phyloP scores from a whole-genome alignment of 2,329 filamentous ascomycete species.

The Aspergillus quadricinctus region DNA sequence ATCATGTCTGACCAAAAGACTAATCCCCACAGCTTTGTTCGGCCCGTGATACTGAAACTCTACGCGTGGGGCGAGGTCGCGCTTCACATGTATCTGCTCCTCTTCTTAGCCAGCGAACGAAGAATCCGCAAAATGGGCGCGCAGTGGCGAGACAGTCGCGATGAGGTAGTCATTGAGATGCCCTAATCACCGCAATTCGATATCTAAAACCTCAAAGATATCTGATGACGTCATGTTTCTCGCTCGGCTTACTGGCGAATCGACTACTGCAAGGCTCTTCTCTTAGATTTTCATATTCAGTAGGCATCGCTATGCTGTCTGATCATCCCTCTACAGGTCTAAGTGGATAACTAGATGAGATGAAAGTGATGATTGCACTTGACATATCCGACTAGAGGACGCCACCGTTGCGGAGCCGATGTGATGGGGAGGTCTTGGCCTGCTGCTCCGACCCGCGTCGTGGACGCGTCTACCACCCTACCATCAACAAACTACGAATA shows the following conservation, averaged over 20 bases:
- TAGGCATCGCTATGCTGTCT: background rate
- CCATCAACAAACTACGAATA: background rate
- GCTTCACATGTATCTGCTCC: slow-evolving; percentile 67
- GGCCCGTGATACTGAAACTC: slow-evolving; percentile 51
- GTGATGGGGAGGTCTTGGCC: background rate
- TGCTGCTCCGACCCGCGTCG: background rate
- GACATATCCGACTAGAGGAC: too few relatives aligned
- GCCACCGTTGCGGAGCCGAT: background rate
- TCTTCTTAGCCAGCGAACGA: slow-evolving; percentile 68
- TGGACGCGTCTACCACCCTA: background rate
- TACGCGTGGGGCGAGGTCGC: slow-evolving; percentile 76
- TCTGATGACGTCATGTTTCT: background rate
- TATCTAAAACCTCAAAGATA: background rate
- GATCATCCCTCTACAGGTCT: background rate
- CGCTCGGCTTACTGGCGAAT: background rate
- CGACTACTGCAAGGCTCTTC: background rate
- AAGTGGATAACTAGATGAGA: background rate
- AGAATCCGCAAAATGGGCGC: slow-evolving; percentile 55
- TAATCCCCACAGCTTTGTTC: slow-evolving; percentile 1
- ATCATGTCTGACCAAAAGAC: background rate
- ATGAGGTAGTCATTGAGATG: slow-evolving; percentile 53
- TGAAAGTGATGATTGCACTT: background rate
- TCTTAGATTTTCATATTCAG: background rate
- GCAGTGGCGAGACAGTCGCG: slow-evolving; percentile 64
- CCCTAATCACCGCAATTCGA: slow-evolving; percentile 14